These are phyloP conservation scores for Alternaria consortialis DNA, from an alignment of 2,329 filamentous ascomycete species.

Conservation along the genomic window DNA sequence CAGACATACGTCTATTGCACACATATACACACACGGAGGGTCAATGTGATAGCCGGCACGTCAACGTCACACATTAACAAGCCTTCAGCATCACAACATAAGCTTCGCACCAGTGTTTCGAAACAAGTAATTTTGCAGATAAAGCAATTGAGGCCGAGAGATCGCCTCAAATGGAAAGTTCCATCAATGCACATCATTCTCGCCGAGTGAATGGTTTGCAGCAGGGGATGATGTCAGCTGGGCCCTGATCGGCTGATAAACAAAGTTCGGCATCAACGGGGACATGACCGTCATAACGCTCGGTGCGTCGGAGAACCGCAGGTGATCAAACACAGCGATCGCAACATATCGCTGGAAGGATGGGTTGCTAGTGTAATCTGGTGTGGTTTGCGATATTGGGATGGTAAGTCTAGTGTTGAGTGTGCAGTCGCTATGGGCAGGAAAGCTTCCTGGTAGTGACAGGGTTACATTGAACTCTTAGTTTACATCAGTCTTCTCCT, in stretches of 20 bases:
- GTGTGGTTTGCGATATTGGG: background rate
- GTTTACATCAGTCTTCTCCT: background rate
- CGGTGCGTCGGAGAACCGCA: background rate
- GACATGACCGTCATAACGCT: background rate
- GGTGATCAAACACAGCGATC: background rate
- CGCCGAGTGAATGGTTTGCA: constrained; percentile 1
- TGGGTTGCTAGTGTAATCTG: background rate
- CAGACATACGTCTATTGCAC: background rate
- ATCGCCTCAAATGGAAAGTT: background rate
- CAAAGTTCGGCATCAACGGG: background rate
- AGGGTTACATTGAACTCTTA: background rate
- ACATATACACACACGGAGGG: background rate
- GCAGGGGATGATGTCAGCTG: background rate
- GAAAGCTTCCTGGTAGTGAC: background rate
- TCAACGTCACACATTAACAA: background rate
- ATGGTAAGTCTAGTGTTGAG: background rate
- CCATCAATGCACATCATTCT: constrained; percentile 3
- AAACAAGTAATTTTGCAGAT: constrained; percentile 2
- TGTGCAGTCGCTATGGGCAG: background rate
- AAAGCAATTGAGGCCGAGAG: background rate
- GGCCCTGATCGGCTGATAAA: background rate
- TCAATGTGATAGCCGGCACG: background rate
- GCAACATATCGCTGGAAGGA: background rate
- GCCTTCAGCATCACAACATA: background rate
- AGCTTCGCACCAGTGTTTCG: constrained; percentile 2